Conservation (phyloP, 225 moss, liverwort and hornwort genomes). For the Physcomitrellopsis africana region DNA sequence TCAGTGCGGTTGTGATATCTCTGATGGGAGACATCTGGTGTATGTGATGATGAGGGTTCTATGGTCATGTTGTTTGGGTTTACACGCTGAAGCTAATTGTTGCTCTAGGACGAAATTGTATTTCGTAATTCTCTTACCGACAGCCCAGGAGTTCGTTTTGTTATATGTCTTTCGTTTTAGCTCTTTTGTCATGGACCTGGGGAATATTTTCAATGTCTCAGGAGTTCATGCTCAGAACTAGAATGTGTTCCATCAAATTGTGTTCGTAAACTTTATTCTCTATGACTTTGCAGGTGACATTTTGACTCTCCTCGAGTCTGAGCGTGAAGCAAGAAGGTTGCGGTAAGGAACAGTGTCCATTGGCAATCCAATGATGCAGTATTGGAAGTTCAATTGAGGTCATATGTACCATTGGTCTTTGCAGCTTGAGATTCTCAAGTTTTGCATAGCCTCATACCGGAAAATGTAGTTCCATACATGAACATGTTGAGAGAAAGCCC, state of each 20-base stretch:
- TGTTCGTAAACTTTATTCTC: neutral
- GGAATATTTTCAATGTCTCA: neutral
- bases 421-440: conserved; percentile 19
- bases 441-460: neutral
- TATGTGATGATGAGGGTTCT: too few relatives aligned
- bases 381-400: conserved; percentile 27
- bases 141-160: too few relatives aligned
- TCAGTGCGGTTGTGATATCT: too few relatives aligned
- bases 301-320: conserved; percentile 71
- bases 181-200: neutral
- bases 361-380: conserved; percentile 25
- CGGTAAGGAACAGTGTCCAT: conserved; percentile 41
- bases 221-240: neutral
- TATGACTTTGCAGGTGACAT: conserved; percentile 51
- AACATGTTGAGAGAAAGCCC: conserved; percentile 16
- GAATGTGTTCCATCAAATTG: neutral
- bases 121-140: too few relatives aligned
- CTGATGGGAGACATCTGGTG: too few relatives aligned
- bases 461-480: conserved; percentile 31
- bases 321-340: conserved; percentile 72
- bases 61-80: too few relatives aligned
- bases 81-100: too few relatives aligned
- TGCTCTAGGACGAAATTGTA: too few relatives aligned
- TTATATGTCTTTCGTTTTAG: too few relatives aligned
- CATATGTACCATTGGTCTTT: conserved; percentile 14